Percentiles rank a stretch among this genome's conserved stretches.
These are phyloP conservation scores for Nicotiana sylvestris DNA, from an alignment of 257 asterid genomes.

Conservation along the genomic window DNA sequence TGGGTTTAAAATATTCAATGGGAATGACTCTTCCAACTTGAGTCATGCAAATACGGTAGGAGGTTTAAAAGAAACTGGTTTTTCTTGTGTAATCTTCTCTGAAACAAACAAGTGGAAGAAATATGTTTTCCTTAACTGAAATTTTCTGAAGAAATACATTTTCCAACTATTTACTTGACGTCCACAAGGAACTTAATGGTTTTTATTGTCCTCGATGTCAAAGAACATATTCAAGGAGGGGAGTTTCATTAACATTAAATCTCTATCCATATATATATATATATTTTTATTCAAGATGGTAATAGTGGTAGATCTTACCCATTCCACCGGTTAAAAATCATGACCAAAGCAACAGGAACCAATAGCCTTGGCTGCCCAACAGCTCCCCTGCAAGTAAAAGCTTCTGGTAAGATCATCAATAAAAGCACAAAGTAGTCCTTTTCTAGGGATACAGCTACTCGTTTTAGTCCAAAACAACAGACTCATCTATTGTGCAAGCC, in stretches of 20 bases:
- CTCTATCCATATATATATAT: neutral
- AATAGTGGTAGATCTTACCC: slow-evolving; percentile 38
- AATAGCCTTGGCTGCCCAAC: slow-evolving; percentile 79
- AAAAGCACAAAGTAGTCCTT: neutral
- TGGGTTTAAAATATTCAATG: neutral
- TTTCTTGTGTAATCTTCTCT: neutral
- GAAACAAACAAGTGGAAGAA: neutral
- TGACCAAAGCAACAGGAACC: slow-evolving; percentile 83
- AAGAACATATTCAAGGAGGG: neutral
- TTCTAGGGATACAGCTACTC: neutral
- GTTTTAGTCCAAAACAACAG: neutral
- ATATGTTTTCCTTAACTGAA: neutral
- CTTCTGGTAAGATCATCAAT: neutral
- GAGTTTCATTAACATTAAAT: neutral
- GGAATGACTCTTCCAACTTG: neutral
- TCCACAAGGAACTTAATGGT: neutral
- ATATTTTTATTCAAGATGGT: neutral
- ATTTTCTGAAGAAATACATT: neutral
- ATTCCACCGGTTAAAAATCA: slow-evolving; percentile 89
- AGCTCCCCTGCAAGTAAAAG: slow-evolving; percentile 66
- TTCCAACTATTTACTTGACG: neutral
- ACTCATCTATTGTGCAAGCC: neutral
- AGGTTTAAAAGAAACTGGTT: neutral
- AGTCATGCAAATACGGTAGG: neutral
- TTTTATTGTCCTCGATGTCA: neutral